Base-by-base conservation (phyloP, 345 rosid species). In the Xanthoceras sorbifolium region DNA sequence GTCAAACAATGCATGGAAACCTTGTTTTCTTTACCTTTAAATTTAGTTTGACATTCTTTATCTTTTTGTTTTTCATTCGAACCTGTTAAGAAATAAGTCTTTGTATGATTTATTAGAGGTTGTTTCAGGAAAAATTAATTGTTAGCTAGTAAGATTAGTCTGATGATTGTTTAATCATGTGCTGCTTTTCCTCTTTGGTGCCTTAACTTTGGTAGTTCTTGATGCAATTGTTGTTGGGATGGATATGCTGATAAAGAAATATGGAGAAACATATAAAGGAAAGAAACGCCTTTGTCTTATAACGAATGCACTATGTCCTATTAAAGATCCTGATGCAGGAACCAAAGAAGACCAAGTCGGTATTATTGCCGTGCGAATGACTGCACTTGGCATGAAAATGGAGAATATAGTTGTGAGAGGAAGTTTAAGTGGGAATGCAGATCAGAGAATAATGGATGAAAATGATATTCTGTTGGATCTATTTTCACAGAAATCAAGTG, bases 161-260 rank as follows among this genome's bases (percentile, higher is more conserved):
- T 63, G 55, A 40, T 71, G 28, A 20, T 31, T 71, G 52, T 46
- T 52, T 55, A 50, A 36, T 54, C 28, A 12, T 70, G n/a, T 80
- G 34, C 54, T 32, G 65, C 63, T 66, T 38, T 57, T 29, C 48
- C 18, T 28, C 20, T 7, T 71, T 70, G 57, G 75, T 80, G 59
- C 89, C 93, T 91, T 95, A 83, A 90, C 93, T 82, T 79, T 29
- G 20, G 59, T 83, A 96, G 98, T 89, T 90, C 87, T 93, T 85
- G 99, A 93, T 88, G 97, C 94, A 74, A 68, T 96, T 71, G 89
- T 92, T 82, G 97, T 93, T 80, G 99, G 98, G 73, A 88, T 96
- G 92, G 99, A 93, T 83, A 88, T 93, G 92, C 80, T 96, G 82
- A 93, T 96, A 69, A 96, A 96, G 80, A 88, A 72, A 75, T 96